Conservation (phyloP, 176 grass and related monocot species). For the Zoysia pacifica region DNA sequence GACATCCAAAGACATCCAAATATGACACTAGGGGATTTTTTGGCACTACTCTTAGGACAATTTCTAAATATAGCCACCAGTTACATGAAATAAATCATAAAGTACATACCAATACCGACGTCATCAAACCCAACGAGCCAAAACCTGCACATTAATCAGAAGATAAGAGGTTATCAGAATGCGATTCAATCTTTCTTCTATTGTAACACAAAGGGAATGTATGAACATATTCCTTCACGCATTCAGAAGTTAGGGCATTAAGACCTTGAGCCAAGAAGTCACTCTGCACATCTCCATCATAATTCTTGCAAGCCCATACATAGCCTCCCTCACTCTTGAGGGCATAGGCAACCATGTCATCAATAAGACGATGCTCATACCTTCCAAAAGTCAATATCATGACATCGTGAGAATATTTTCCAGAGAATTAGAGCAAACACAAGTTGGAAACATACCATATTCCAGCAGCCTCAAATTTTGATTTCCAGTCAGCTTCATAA, state of each 20-base stretch:
- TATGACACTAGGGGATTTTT: neutral
- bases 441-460: constrained; percentile 65
- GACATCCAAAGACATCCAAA: constrained; percentile 13
- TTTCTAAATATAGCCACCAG: constrained; percentile 18
- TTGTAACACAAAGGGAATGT: constrained; percentile 2
- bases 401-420: constrained; percentile 13
- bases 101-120: constrained; percentile 85
- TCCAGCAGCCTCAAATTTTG: constrained; percentile 80
- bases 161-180: constrained; percentile 12
- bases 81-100: constrained; percentile 24
- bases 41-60: neutral
- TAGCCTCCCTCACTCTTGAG: constrained; percentile 93
- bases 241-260: constrained; percentile 25
- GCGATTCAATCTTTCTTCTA: constrained; percentile 8
- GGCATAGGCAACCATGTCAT: constrained; percentile 99
- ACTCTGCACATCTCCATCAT: constrained; percentile 97
- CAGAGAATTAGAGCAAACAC: constrained; percentile 2
- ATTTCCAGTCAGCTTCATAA: constrained; percentile 93
- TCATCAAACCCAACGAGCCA: constrained; percentile 96
- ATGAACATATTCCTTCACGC: neutral
- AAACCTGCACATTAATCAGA: constrained; percentile 62
- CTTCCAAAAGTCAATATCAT: constrained; percentile 42
- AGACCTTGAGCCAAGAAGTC: constrained; percentile 98
- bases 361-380: constrained; percentile 97
- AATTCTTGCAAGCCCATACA: constrained; percentile 98